Evolutionary conservation across 2,329 filamentous ascomycete species (phyloP).

Genomic region (Albophoma yamanashiensis): DNA sequence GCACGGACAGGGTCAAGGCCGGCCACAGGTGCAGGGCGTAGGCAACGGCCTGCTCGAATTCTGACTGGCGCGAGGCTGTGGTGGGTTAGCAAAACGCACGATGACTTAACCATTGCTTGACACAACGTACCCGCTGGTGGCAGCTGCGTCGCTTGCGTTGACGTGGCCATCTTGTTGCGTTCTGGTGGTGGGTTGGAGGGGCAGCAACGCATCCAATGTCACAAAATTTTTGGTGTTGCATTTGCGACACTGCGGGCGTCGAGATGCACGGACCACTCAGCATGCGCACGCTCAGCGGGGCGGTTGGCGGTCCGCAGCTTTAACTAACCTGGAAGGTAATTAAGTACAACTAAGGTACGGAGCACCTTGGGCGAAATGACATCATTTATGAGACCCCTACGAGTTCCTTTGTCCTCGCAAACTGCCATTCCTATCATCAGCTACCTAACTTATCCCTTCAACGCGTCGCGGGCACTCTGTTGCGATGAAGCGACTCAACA

Average conservation of each 20-base stretch:
- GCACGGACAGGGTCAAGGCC: slow-evolving; percentile 75
- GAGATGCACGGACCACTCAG: neutral
- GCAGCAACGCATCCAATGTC: neutral
- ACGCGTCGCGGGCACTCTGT: neutral
- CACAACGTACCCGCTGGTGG: slow-evolving; percentile 17
- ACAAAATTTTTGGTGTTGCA: neutral
- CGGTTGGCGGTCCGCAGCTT: neutral
- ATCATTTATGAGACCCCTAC: neutral
- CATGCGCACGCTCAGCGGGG: neutral
- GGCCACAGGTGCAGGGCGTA: slow-evolving; percentile 82
- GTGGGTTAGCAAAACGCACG: neutral
- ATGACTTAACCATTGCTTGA: neutral
- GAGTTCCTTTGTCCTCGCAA: neutral
- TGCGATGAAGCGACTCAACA: slow-evolving; percentile 53
- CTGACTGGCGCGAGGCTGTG: slow-evolving; percentile 45
- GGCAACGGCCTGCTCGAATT: slow-evolving; percentile 81
- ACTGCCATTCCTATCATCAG: neutral
- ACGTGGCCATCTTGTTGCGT: slow-evolving; percentile 15
- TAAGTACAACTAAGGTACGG: no score
- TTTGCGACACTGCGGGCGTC: neutral
- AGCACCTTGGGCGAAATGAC: neutral
- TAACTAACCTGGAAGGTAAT: no score
- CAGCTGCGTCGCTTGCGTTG: slow-evolving; percentile 16
- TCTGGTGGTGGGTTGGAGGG: neutral
- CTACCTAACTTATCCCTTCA: neutral